phyloP scores from a whole-genome alignment of 208 protist genomes.

The Wallacemonas sp. region DNA sequence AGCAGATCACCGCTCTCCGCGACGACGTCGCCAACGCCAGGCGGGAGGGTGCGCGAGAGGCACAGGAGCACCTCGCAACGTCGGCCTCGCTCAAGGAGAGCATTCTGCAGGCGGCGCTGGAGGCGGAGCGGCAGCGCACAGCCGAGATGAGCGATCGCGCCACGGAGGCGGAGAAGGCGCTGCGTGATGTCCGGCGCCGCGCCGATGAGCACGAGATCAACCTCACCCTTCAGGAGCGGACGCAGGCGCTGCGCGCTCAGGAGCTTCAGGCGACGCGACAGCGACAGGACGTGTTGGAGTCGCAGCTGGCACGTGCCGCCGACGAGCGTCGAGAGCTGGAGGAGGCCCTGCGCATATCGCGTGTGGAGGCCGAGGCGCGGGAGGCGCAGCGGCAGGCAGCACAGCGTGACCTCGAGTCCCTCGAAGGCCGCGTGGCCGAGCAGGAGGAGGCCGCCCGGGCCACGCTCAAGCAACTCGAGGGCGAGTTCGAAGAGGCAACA shows the following conservation, averaged over 20 bases:
- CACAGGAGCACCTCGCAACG: slow-evolving; percentile 48
- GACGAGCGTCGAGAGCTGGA: slow-evolving; percentile 20
- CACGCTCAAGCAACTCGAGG: slow-evolving; percentile 57
- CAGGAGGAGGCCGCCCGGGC: slow-evolving; percentile 51
- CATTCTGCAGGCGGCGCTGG: slow-evolving; percentile 42
- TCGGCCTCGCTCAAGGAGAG: slow-evolving; percentile 60
- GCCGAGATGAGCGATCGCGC: slow-evolving; percentile 13
- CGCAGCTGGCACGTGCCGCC: not conserved
- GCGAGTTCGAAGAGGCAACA: slow-evolving; percentile 62
- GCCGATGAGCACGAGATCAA: slow-evolving; percentile 15
- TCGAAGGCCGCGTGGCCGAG: slow-evolving; percentile 35
- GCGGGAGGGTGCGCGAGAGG: slow-evolving; percentile 42
- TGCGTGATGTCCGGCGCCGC: slow-evolving; percentile 13
- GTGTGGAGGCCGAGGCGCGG: slow-evolving; percentile 26
- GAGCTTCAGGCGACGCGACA: slow-evolving; percentile 17
- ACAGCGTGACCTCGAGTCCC: slow-evolving; percentile 16
- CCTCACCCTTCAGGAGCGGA: not conserved
- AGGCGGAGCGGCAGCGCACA: slow-evolving; percentile 47
- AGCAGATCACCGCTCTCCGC: slow-evolving; percentile 50
- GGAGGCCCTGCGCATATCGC: slow-evolving; percentile 28
- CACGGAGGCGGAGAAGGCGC: slow-evolving; percentile 11
- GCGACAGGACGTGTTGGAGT: slow-evolving; percentile 20
- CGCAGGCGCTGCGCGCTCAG: not conserved
- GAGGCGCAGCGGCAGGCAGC: slow-evolving; percentile 24
- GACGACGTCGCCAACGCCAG: slow-evolving; percentile 44